phyloP scores from a whole-genome alignment of 306 rosid genomes.

The Macrotyloma uniflorum region DNA sequence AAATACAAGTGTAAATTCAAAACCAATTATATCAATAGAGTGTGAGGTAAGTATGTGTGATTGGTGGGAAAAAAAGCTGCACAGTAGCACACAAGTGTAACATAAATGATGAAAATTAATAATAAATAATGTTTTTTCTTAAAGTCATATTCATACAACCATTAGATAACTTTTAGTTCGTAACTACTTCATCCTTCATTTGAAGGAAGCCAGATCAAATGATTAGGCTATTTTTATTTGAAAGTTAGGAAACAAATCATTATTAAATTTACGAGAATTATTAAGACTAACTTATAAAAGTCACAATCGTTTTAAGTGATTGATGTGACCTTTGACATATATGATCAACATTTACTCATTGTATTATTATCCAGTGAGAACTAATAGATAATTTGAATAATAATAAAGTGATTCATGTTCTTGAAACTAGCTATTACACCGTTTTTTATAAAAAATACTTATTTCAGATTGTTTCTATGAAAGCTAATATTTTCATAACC shows the following conservation, averaged over 20 bases:
- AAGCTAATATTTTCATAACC: no score
- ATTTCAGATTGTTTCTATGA: no score
- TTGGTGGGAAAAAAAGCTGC: neutral
- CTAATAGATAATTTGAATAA: neutral
- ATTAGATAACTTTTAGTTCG: no score
- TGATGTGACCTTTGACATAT: neutral
- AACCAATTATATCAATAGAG: neutral
- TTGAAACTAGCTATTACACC: neutral
- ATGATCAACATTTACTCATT: neutral
- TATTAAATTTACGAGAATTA: neutral
- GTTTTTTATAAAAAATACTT: no score
- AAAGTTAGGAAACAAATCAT: neutral
- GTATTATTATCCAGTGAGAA: neutral
- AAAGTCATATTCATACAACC: neutral
- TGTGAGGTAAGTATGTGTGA: neutral
- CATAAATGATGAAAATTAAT: neutral
- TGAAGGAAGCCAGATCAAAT: neutral
- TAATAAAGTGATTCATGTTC: neutral
- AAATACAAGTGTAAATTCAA: neutral
- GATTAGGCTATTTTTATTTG: neutral
- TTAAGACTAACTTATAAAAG: neutral
- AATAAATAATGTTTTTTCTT: no score
- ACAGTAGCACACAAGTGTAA: neutral
- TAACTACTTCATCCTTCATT: neutral
- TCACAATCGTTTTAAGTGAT: neutral